Evolutionary conservation across 495 filamentous ascomycete species (phyloP).

Genomic region (Letharia lupina): DNA sequence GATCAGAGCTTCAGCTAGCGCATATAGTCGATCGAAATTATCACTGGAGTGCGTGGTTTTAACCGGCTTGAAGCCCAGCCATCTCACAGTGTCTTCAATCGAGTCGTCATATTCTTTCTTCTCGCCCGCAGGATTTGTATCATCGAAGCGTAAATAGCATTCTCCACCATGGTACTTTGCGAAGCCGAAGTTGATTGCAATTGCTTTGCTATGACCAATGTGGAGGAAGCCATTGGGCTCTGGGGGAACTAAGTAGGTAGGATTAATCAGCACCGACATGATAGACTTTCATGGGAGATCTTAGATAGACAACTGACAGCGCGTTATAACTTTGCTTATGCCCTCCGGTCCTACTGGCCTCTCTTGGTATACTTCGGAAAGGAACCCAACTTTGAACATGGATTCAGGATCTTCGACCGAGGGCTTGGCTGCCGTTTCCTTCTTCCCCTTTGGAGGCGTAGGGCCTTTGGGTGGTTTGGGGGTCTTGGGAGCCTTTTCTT

Average conservation of each 20-base stretch:
- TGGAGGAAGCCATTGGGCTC: slow-evolving; percentile 75
- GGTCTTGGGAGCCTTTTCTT: slow-evolving; percentile 19
- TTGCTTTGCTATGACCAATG: slow-evolving; percentile 93
- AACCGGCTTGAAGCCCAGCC: slow-evolving; percentile 73
- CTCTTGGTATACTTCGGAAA: slow-evolving; percentile 71
- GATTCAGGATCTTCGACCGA: slow-evolving; percentile 52
- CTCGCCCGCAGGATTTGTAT: slow-evolving; percentile 79
- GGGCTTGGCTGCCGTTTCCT: slow-evolving; percentile 32
- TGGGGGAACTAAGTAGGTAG: slow-evolving; percentile 61
- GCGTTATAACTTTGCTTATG: slow-evolving; percentile 35
- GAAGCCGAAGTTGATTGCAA: slow-evolving; percentile 94
- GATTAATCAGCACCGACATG: not conserved
- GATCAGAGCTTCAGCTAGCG: slow-evolving; percentile 81
- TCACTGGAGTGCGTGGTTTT: slow-evolving; percentile 74
- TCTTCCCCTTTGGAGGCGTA: slow-evolving; percentile 14
- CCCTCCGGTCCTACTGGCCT: slow-evolving; percentile 55
- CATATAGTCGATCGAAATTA: slow-evolving; percentile 80
- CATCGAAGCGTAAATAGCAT: slow-evolving; percentile 62
- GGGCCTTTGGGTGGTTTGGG: slow-evolving; percentile 11
- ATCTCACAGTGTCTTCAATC: slow-evolving; percentile 70
- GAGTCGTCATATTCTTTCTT: slow-evolving; percentile 69
- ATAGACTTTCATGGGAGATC: not conserved
- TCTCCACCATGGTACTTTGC: slow-evolving; percentile 76
- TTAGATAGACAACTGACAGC: slow-evolving; percentile 9
- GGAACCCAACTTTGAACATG: slow-evolving; percentile 81